Percentiles rank a stretch among this genome's conserved stretches.
phyloP scores from a whole-genome alignment of 768 basidiomycete species.

The Leccinum sublutescens region DNA sequence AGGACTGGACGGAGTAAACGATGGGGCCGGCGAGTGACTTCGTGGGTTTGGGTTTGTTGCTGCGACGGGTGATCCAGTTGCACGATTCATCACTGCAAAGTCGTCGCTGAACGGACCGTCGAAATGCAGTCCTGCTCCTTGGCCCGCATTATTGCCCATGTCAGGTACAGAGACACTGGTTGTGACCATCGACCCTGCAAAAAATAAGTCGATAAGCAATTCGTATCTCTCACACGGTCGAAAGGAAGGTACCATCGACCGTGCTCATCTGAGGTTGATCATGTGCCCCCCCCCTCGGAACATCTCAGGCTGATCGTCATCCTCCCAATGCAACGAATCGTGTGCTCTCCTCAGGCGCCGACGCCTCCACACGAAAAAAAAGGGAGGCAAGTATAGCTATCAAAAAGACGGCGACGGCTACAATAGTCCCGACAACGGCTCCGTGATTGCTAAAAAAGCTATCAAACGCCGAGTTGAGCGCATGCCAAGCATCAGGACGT shows the following conservation, averaged over 20 bases:
- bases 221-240: constrained; percentile 1
- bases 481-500: background rate
- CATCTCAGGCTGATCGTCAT: constrained; percentile 9
- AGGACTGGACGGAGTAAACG: constrained; percentile 44
- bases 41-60: constrained; percentile 2
- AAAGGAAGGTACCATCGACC: constrained; percentile 13
- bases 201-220: background rate
- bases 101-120: constrained; percentile 2
- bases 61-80: constrained; percentile 23
- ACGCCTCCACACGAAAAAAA: constrained; percentile 37
- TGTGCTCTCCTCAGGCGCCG: constrained; percentile 41
- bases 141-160: background rate
- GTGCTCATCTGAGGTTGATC: constrained; percentile 26
- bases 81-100: constrained; percentile 9
- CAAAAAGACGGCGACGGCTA: constrained; percentile 58
- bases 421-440: constrained; percentile 70
- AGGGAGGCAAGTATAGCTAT: constrained; percentile 43
- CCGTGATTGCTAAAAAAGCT: constrained; percentile 68
- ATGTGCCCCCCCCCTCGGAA: constrained; percentile 34
- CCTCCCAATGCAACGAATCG: constrained; percentile 30
- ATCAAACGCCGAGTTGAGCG: constrained; percentile 7
- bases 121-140: background rate
- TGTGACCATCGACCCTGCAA: background rate
- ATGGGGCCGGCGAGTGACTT: constrained; percentile 16
- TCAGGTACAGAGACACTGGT: background rate